Conservation (phyloP, 495 filamentous ascomycete genomes). For the Tuber borchii region DNA sequence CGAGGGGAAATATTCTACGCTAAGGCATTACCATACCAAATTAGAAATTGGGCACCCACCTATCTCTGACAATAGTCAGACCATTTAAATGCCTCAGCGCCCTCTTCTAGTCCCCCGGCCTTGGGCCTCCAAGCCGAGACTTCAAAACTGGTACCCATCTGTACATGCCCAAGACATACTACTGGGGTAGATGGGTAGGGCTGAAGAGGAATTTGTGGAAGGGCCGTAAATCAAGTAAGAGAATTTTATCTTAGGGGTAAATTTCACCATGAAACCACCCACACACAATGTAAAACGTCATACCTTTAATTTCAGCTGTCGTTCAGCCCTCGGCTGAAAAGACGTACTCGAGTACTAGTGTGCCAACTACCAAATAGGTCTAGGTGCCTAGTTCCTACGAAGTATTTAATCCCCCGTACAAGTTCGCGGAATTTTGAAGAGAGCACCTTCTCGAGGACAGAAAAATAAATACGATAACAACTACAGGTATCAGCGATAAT, state of each 20-base stretch:
- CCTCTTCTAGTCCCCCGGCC: too few species aligned
- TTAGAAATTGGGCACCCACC: neutral
- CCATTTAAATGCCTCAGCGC: neutral
- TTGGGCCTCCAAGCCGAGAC: too few species aligned
- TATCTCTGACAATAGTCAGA: neutral
- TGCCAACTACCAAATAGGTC: neutral
- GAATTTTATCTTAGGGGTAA: neutral
- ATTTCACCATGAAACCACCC: neutral
- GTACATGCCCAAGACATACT: too few species aligned
- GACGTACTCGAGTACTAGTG: too few species aligned
- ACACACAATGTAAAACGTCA: neutral
- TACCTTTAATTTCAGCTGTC: neutral
- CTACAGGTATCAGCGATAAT: neutral
- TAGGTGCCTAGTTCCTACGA: rapidly evolving
- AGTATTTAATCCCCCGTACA: neutral
- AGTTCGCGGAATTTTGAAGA: neutral
- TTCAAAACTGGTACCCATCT: too few species aligned
- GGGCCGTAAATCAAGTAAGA: neutral
- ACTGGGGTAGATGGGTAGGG: too few species aligned
- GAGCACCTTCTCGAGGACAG: neutral
- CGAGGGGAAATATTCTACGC: neutral
- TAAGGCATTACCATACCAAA: neutral
- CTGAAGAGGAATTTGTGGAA: too few species aligned
- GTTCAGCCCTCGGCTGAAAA: neutral
- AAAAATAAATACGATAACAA: neutral